phyloP scores from a whole-genome alignment of 768 basidiomycete genomes.

The Kwoniella sp. region DNA sequence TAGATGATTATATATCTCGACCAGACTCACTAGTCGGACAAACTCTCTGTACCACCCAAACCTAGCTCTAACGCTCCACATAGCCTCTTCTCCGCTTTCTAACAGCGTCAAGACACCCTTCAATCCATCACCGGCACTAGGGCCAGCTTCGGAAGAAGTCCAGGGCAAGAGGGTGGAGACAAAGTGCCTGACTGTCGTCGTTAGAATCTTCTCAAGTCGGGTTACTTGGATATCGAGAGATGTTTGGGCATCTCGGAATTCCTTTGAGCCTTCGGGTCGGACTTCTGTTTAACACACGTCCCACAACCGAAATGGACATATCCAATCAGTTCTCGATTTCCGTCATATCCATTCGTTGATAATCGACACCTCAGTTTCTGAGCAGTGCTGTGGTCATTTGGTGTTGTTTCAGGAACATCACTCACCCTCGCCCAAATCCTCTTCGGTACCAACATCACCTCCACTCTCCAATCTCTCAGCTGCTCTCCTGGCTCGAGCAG shows the following conservation, averaged over 20 bases:
- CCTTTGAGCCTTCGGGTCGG: conserved; percentile 39
- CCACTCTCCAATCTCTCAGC: conserved; percentile 62
- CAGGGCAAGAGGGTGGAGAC: conserved; percentile 37
- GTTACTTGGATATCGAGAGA: conserved; percentile 44
- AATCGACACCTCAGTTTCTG: too few relatives aligned
- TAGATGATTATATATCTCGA: background rate
- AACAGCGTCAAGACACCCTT: conserved; percentile 36
- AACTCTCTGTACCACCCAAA: conserved; percentile 53
- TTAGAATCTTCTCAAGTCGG: conserved; percentile 39
- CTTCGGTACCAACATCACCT: conserved; percentile 63
- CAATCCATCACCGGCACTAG: conserved; percentile 23
- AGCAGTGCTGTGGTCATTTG: too few relatives aligned
- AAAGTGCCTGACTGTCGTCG: conserved; percentile 39
- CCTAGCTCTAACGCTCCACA: conserved; percentile 42
- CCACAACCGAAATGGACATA: background rate
- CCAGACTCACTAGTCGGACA: conserved; percentile 42
- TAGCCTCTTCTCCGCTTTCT: conserved; percentile 42
- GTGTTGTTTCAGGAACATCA: too few relatives aligned
- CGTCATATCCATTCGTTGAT: too few relatives aligned
- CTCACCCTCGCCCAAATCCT: conserved; percentile 40
- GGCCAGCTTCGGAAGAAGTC: conserved; percentile 4
- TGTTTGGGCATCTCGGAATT: conserved; percentile 41
- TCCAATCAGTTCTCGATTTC: background rate
- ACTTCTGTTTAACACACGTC: too few relatives aligned
- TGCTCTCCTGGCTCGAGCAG: conserved; percentile 66